Percentiles rank a stretch among this genome's conserved stretches.
phyloP scores from a whole-genome alignment of 345 rosid genomes.

The Lepidium aucheri region DNA sequence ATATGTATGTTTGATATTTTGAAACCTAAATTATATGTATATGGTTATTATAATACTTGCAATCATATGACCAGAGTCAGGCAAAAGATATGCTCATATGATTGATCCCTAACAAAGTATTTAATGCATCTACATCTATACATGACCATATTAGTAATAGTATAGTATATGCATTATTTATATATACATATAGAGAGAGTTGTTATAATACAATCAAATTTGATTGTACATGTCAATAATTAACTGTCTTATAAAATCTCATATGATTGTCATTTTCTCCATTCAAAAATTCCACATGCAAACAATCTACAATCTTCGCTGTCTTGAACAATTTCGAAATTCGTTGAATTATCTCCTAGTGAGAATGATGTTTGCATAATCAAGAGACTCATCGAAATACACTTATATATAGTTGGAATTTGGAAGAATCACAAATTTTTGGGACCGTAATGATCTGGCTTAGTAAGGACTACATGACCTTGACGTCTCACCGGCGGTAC shows the following conservation, averaged over 20 bases:
- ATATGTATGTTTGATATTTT: too few relatives aligned
- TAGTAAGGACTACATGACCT: too few relatives aligned
- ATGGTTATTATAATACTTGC: too few relatives aligned
- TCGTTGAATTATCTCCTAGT: too few relatives aligned
- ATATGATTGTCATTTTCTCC: not conserved
- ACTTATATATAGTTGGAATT: too few relatives aligned
- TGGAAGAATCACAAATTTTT: too few relatives aligned
- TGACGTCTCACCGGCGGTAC: too few relatives aligned
- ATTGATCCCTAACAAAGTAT: not conserved
- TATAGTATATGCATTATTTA: not conserved
- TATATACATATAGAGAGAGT: not conserved
- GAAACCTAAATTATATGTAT: too few relatives aligned
- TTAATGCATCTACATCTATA: not conserved
- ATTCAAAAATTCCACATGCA: not conserved
- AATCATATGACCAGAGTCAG: constrained; percentile 2
- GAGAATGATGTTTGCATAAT: too few relatives aligned
- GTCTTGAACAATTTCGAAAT: not conserved
- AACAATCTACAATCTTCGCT: not conserved
- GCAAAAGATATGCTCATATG: not conserved
- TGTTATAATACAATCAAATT: not conserved
- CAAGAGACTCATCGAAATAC: too few relatives aligned
- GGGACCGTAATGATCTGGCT: too few relatives aligned
- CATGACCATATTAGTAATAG: not conserved
- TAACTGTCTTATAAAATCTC: not conserved
- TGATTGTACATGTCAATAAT: not conserved